phyloP scores from a whole-genome alignment of 1,284 basidiomycete species.

The Athelia psychrophila region DNA sequence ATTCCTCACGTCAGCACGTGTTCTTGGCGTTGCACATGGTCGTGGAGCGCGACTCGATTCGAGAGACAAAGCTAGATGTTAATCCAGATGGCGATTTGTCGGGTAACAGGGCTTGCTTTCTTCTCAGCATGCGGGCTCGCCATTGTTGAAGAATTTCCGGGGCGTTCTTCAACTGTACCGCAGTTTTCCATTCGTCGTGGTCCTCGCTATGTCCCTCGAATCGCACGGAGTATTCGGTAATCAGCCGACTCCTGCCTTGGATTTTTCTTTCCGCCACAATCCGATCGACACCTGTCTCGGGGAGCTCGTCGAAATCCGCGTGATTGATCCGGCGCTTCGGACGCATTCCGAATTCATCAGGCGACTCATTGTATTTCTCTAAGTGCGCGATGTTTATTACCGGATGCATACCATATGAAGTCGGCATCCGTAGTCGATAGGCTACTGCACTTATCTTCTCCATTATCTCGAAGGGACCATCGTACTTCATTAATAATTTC shows the following conservation, averaged over 20 bases:
- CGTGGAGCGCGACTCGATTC: too few species aligned
- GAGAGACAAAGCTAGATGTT: too few species aligned
- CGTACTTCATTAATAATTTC: conserved; percentile 11
- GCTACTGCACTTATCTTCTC: conserved; percentile 13
- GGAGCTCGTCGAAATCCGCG: neutral
- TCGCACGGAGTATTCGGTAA: neutral
- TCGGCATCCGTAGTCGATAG: neutral
- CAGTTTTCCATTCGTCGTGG: neutral
- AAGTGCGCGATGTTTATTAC: neutral
- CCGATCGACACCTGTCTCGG: neutral
- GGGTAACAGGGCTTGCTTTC: too few species aligned
- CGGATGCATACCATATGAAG: neutral
- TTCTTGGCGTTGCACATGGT: too few species aligned
- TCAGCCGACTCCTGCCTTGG: neutral
- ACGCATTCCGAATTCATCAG: neutral
- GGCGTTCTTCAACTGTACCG: neutral
- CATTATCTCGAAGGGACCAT: conserved; percentile 19
- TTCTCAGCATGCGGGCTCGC: too few species aligned
- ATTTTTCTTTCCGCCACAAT: neutral
- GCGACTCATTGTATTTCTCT: neutral
- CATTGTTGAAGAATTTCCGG: neutral
- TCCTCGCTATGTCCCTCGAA: neutral
- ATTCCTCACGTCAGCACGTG: too few species aligned
- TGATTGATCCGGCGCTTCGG: neutral
- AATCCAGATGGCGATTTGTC: too few species aligned